Evolutionary conservation across 345 rosid genomes (phyloP), one percentile per base, ranked within the genome.

Genomic region (Microcos paniculata): DNA sequence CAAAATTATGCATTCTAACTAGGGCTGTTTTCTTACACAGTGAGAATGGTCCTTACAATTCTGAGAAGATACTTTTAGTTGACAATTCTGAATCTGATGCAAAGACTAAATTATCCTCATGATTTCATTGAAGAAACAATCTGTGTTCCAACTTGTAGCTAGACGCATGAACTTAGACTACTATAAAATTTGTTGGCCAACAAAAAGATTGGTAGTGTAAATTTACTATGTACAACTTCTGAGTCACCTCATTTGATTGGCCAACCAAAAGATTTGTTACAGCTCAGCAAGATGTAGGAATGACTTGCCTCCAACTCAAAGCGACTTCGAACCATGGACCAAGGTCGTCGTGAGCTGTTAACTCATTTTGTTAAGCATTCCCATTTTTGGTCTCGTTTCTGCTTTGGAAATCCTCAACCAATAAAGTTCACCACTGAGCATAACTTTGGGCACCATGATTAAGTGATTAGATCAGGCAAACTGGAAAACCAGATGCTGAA

Each of bases 41-140:
- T 2, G 82, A 89, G 42, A 80, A 82, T 14, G 87, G 80, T 57
- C 85, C 83, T 66, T 80, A 83, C 64, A 84, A 86, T 75, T 74
- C 82, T 28, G 88, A 82, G 80, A 83, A 85, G 75, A 80, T 87
- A 64, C 77, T 92, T 19, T 53, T 81, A 24, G 53, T 87, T 49
- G 80, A 88, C 74, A 82, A 84, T 61, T 77, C 82, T 35, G 38
- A 35, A 35, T n/a, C n/a, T n/a, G n/a, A n/a, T n/a, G n/a, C 67
- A 58, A 78, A 45, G 15, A 64, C 28, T 57, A 57, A 5, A 4
- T 57, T 12, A 26, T 12, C 18, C 19, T 23, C 4, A 13, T 58
- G 8, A 14, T 57, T 24, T 4, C 31, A 24, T 57, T 24, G 62
- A 24, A 4, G 62, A 58, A 56, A 23, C 16, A 24, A 12, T 5